phyloP scores from a whole-genome alignment of 2,329 filamentous ascomycete genomes.

The Exophiala phaeomuriformis region DNA sequence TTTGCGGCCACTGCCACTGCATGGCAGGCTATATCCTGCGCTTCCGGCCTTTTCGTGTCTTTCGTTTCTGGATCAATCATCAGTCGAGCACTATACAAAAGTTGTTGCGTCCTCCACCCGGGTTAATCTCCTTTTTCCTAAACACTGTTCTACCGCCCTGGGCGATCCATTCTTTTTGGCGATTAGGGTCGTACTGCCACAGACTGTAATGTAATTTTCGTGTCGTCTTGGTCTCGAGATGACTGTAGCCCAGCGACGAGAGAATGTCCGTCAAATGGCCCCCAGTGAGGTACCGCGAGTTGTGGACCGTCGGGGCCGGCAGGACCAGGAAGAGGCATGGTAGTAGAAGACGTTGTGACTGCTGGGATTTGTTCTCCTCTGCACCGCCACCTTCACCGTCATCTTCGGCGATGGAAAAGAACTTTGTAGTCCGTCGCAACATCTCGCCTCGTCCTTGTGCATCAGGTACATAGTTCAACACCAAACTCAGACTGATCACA shows the following conservation, averaged over 20 bases:
- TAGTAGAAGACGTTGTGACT: conserved; percentile 35
- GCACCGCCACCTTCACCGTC: background rate
- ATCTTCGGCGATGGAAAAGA: conserved; percentile 42
- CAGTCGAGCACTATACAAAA: conserved; percentile 67
- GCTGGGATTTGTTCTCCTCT: no score
- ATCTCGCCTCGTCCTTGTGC: conserved; percentile 70
- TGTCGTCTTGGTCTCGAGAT: conserved; percentile 62
- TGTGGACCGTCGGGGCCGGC: conserved; percentile 77
- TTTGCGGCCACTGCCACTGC: no score
- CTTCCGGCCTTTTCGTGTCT: background rate
- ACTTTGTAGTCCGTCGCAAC: conserved; percentile 67
- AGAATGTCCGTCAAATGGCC: conserved; percentile 64
- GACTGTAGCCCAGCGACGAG: conserved; percentile 63
- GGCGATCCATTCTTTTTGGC: conserved; percentile 7
- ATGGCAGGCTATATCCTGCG: no score
- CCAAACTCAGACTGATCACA: conserved; percentile 82
- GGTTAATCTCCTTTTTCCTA: conserved; percentile 68
- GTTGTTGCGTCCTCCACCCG: conserved; percentile 75
- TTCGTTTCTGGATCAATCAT: background rate
- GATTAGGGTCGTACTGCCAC: conserved; percentile 52
- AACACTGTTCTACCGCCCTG: conserved; percentile 38
- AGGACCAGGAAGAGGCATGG: conserved; percentile 82
- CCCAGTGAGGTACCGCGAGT: conserved; percentile 83
- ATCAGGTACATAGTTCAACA: conserved; percentile 89
- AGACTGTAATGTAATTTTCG: conserved; percentile 82